phyloP scores from a whole-genome alignment of 768 basidiomycete species.

The Hemileccinum impolitum region DNA sequence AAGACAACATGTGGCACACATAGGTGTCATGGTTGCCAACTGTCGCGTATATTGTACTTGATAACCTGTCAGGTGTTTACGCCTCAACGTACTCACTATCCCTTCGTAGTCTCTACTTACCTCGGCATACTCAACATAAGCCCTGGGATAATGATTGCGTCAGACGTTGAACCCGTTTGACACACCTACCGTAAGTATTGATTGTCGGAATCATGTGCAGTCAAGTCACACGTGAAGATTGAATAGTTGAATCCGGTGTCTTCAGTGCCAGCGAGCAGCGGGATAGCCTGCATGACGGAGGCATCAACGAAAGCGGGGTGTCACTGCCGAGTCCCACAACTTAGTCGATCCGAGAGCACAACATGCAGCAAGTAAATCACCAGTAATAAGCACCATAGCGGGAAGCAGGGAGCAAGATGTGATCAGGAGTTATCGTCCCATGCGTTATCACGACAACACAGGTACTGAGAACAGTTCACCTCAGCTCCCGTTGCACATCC shows the following conservation, averaged over 20 bases:
- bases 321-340: conserved; percentile 38
- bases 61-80: conserved; percentile 40
- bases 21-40: conserved; percentile 77
- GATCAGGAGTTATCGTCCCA: conserved; percentile 46
- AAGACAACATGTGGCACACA: conserved; percentile 27
- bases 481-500: conserved; percentile 66
- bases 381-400: conserved; percentile 47
- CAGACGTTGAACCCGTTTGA: not conserved
- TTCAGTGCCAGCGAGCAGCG: conserved; percentile 55
- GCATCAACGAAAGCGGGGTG: conserved; percentile 51
- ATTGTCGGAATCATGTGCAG: conserved; percentile 65
- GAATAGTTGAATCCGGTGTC: conserved; percentile 58
- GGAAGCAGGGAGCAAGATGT: conserved; percentile 51
- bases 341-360: not conserved
- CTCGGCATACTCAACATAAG: conserved; percentile 58
- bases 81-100: not conserved
- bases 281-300: conserved; percentile 60
- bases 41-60: conserved; percentile 66
- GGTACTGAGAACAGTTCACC: conserved; percentile 58
- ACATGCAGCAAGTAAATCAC: not conserved
- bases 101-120: conserved; percentile 24
- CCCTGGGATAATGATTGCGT: conserved; percentile 30
- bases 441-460: conserved; percentile 57
- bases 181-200: conserved; percentile 55
- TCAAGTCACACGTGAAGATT: conserved; percentile 69